These are phyloP conservation scores for Geotrichum klebahnii DNA, from an alignment of 1,139 yeast species.

Conservation along the genomic window DNA sequence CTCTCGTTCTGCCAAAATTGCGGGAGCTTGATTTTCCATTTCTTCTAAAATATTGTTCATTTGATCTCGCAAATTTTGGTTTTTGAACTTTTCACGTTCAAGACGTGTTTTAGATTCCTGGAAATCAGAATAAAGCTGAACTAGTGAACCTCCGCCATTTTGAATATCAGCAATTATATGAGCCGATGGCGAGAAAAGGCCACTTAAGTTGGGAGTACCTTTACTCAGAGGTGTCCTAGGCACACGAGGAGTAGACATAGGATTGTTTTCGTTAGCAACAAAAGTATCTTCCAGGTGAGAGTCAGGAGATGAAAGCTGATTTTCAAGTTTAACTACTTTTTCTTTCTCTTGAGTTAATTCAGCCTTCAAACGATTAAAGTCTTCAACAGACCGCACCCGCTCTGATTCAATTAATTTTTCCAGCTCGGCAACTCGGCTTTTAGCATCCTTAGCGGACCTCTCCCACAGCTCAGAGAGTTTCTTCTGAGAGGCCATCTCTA, in stretches of 20 bases:
- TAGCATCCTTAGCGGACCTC: constrained; percentile 40
- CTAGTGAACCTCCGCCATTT: constrained; percentile 57
- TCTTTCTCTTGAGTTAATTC: constrained; percentile 32
- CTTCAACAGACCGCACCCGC: constrained; percentile 34
- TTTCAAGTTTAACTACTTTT: constrained; percentile 32
- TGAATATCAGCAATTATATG: constrained; percentile 46
- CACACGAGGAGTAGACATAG: constrained; percentile 5
- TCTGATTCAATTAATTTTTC: constrained; percentile 45
- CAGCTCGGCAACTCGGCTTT: constrained; percentile 41
- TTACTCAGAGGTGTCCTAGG: constrained; percentile 16
- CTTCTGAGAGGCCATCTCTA: constrained; percentile 62
- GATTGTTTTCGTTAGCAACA: constrained; percentile 23
- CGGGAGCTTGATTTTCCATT: constrained; percentile 75
- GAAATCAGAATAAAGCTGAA: constrained; percentile 66
- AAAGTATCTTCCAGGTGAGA: constrained; percentile 32
- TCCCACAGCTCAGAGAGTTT: constrained; percentile 59
- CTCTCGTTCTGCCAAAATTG: constrained; percentile 63
- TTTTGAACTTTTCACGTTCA: constrained; percentile 65
- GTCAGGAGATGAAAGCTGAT: constrained; percentile 34
- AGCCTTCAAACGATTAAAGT: constrained; percentile 34
- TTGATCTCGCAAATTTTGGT: constrained; percentile 64
- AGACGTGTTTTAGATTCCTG: constrained; percentile 59
- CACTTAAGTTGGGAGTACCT: constrained; percentile 24
- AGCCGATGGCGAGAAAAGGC: constrained; percentile 45
- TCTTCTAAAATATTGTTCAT: constrained; percentile 69